Base-by-base conservation (phyloP, 345 rosid species). In the Salix brachista region DNA sequence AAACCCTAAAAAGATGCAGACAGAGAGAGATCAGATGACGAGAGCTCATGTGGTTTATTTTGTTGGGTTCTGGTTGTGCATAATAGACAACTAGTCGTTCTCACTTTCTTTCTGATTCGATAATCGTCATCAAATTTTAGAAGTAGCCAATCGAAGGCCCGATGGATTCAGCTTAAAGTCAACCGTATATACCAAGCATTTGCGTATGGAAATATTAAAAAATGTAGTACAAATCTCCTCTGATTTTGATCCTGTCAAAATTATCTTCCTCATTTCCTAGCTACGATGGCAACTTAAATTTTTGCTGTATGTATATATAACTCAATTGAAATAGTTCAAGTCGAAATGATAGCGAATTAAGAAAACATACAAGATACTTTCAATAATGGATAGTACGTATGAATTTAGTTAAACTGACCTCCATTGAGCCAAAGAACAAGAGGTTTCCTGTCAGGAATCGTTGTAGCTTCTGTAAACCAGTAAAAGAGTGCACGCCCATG, bases 371-470 rank as follows among this genome's bases (percentile, higher is more conserved):
- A 42, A n/a, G 16, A 23, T 4, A 17, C 6, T 5, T n/a, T 8
- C 14, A 37, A 21, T 1, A 37, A 21, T 1, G 5, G 6, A 50
- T 11, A 73, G 66, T 39, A 30, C 30, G 4, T 32, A 54, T 16
- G 41, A 52, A 5, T 18, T 12, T 58, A 23, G 14, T 9, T 58
- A 58, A 66, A 75, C 70, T 85, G 75, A 93, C 99, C 99, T 90
- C 97, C 97, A 82, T 93, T 95, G 86, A 95, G 97, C 99, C 97
- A 95, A 56, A 95, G 96, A 83, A 93, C 82, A 41, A 95, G 97
- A 65, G 99, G 97, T 76, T 93, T 95, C 41, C 81, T 78, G 69
- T 77, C 74, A 4, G 97, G 93, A 74, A 78, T 39, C 21, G 86
- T 8, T 10, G 88, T 62, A 65, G 97, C 89, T 79, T 95, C 97